Evolutionary conservation across 148 eudicot genomes (phyloP).

Genomic region (Persicaria tinctoria): DNA sequence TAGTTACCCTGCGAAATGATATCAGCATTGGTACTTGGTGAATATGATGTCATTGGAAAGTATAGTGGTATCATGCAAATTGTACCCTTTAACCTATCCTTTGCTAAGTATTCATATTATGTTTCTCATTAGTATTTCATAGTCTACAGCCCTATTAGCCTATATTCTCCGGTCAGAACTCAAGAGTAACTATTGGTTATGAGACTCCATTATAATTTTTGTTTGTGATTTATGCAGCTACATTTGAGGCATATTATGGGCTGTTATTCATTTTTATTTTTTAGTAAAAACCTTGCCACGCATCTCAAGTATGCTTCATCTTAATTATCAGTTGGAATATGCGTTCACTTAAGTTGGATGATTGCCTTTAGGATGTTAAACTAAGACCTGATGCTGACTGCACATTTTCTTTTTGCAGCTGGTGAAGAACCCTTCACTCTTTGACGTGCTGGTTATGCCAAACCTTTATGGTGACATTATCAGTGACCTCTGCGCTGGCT

Average conservation of each 20-base stretch:
- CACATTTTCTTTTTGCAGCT: constrained; percentile 45
- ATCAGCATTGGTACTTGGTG: no score
- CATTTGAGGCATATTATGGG: not conserved
- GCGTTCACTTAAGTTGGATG: not conserved
- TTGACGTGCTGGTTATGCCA: constrained; percentile 98
- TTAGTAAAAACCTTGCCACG: not conserved
- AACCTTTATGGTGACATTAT: constrained; percentile 97
- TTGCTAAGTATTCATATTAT: no score
- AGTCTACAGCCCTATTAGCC: no score
- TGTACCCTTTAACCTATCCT: no score
- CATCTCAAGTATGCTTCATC: not conserved
- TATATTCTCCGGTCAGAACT: no score
- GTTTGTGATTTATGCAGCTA: not conserved
- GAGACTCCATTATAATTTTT: not conserved
- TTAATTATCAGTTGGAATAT: not conserved
- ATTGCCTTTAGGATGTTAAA: not conserved
- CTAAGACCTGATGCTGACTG: not conserved
- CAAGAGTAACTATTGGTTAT: not conserved
- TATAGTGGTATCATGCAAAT: no score
- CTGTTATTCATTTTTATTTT: not conserved
- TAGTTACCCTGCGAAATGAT: not conserved
- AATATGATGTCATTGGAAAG: no score
- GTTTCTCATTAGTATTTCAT: no score
- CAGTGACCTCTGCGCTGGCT: constrained; percentile 97
- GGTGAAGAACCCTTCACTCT: constrained; percentile 94